Percentiles rank a stretch among this genome's conserved stretches.
Conservation (phyloP, 352 stramenopile species). For the Phytophthora pistaciae region DNA sequence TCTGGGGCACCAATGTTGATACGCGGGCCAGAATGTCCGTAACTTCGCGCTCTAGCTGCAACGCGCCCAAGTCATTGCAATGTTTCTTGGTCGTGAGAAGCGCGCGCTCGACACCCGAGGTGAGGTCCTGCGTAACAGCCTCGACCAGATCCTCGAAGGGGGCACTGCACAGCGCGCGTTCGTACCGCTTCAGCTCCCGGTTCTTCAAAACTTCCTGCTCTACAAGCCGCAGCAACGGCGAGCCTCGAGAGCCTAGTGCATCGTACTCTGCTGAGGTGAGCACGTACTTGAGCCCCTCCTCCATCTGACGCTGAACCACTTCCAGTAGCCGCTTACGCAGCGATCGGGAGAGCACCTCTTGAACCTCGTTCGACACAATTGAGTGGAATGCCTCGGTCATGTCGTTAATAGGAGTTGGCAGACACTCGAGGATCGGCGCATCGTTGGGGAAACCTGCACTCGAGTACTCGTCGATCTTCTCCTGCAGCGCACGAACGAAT, state of each 20-base stretch:
- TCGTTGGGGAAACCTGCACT: constrained; percentile 55
- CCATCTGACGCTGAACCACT: constrained; percentile 54
- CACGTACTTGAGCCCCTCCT: constrained; percentile 70
- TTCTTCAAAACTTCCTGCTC: constrained; percentile 81
- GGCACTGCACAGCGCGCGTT: constrained; percentile 55
- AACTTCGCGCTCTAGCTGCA: constrained; percentile 83
- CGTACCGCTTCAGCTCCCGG: constrained; percentile 66
- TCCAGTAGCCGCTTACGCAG: constrained; percentile 56
- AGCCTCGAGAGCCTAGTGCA: constrained; percentile 62
- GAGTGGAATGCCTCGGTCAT: constrained; percentile 76
- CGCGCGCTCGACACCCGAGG: constrained; percentile 61
- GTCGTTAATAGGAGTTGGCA: constrained; percentile 77
- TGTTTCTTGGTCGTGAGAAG: constrained; percentile 62
- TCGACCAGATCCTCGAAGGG: constrained; percentile 81
- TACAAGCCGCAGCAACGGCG: constrained; percentile 69
- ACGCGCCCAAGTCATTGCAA: constrained; percentile 83
- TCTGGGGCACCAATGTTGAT: constrained; percentile 56
- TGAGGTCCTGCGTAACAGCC: constrained; percentile 67
- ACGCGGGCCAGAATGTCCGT: constrained; percentile 68
- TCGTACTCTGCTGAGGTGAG: constrained; percentile 77
- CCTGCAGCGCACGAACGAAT: constrained; percentile 69
- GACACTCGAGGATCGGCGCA: constrained; percentile 69
- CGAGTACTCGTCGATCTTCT: constrained; percentile 70
- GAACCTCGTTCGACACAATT: constrained; percentile 78
- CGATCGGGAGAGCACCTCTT: constrained; percentile 62